phyloP scores from a whole-genome alignment of 331 rosid genomes.

The Telfairia occidentalis region DNA sequence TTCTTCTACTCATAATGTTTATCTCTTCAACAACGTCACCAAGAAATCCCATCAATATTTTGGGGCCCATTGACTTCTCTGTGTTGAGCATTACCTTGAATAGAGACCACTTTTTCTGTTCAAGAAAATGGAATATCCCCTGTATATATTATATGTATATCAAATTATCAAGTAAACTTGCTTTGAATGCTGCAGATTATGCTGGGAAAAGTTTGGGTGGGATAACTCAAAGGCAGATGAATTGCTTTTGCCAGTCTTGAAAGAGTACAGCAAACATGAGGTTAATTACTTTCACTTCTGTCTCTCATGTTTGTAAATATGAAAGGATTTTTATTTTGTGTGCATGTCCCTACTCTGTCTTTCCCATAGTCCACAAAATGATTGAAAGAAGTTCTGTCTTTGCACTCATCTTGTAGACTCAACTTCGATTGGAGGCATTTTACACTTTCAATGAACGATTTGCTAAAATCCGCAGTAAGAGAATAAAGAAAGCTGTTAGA shows the following conservation, averaged over 20 bases:
- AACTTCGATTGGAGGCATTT: conserved; percentile 85
- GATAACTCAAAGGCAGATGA: conserved; percentile 76
- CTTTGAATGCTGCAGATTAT: conserved; percentile 45
- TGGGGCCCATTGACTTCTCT: background rate
- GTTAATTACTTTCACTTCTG: conserved; percentile 24
- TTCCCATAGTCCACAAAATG: background rate
- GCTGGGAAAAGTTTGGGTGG: conserved; percentile 98
- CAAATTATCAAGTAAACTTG: background rate
- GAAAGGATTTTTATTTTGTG: background rate
- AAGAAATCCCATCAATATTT: background rate
- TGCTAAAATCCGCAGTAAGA: conserved; percentile 88
- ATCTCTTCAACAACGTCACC: background rate
- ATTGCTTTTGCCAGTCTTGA: conserved; percentile 70
- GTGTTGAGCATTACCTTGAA: background rate
- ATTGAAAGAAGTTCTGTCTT: conserved; percentile 19
- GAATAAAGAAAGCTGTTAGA: conserved; percentile 76
- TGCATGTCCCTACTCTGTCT: background rate
- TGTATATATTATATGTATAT: background rate
- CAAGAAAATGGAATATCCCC: background rate
- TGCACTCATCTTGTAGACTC: conserved; percentile 47
- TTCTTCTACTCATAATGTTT: background rate
- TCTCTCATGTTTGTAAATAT: background rate
- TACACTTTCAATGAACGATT: conserved; percentile 80
- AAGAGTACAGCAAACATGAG: conserved; percentile 76
- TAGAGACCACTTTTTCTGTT: background rate